Evolutionary conservation across 768 basidiomycete genomes (phyloP).

Genomic region (Pluteus cervinus): DNA sequence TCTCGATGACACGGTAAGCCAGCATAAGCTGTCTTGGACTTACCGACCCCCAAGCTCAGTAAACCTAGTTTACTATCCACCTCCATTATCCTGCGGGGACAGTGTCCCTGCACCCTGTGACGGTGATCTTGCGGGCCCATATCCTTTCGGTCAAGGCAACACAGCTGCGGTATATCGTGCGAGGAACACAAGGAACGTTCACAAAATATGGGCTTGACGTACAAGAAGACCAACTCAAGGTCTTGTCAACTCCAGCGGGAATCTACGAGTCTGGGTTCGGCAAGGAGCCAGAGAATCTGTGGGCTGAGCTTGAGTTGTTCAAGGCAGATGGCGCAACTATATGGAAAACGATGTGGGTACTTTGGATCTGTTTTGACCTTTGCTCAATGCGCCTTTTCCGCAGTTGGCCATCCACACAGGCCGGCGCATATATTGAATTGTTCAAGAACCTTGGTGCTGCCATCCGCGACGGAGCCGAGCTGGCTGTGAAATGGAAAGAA

Average conservation of each 20-base stretch:
- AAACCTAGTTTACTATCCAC: constrained; percentile 42
- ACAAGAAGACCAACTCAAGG: constrained; percentile 74
- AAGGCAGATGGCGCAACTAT: constrained; percentile 38
- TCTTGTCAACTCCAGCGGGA: constrained; percentile 37
- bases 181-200: constrained; percentile 67
- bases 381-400: constrained; percentile 9
- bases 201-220: constrained; percentile 72
- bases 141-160: constrained; percentile 59
- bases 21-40: background rate
- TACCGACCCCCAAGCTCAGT: background rate
- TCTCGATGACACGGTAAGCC: constrained; percentile 60
- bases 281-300: constrained; percentile 54
- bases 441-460: constrained; percentile 63
- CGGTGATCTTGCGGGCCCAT: constrained; percentile 62
- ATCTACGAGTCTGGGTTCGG: constrained; percentile 48
- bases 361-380: background rate
- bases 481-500: constrained; percentile 68
- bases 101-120: constrained; percentile 46
- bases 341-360: constrained; percentile 28
- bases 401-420: constrained; percentile 59
- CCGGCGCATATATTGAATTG: constrained; percentile 53
- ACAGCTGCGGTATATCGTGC: constrained; percentile 68
- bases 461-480: constrained; percentile 48
- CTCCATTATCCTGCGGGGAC: constrained; percentile 42
- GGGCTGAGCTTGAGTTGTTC: constrained; percentile 57